Evolutionary conservation across 345 rosid species (phyloP).

Genomic region (Syzygium jambos): DNA sequence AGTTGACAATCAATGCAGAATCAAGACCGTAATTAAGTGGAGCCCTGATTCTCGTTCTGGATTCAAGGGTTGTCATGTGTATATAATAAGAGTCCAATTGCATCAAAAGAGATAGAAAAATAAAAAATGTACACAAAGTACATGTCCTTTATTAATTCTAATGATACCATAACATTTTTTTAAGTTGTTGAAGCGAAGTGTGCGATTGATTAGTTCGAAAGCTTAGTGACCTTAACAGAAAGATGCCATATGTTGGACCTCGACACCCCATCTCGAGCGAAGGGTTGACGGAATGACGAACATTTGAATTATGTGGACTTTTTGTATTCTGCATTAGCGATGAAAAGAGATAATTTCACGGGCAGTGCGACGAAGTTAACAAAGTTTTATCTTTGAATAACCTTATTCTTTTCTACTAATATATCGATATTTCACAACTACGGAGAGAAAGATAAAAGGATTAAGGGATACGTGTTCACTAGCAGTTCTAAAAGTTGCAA

Average conservation of each 20-base stretch:
- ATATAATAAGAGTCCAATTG: neutral
- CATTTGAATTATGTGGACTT: neutral
- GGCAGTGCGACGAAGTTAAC: too few relatives aligned
- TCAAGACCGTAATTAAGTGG: neutral
- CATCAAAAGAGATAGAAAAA: neutral
- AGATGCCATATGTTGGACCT: neutral
- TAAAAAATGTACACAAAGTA: neutral
- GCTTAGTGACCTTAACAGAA: neutral
- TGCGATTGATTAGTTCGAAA: too few relatives aligned
- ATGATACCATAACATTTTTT: neutral
- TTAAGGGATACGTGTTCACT: too few relatives aligned
- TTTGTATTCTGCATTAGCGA: neutral
- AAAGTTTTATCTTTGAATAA: neutral
- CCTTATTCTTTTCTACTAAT: neutral
- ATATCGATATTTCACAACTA: neutral
- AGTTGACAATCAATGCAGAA: neutral
- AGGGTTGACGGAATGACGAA: neutral
- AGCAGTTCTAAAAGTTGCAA: too few relatives aligned
- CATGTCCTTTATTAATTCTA: neutral
- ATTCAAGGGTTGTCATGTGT: neutral
- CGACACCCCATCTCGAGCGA: neutral
- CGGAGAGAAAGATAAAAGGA: neutral
- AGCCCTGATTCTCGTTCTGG: neutral
- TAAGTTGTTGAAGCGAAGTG: neutral
- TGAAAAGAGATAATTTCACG: neutral